Conservation (phyloP, 2,329 filamentous ascomycete species). For the Cladobotryum protrusum region DNA sequence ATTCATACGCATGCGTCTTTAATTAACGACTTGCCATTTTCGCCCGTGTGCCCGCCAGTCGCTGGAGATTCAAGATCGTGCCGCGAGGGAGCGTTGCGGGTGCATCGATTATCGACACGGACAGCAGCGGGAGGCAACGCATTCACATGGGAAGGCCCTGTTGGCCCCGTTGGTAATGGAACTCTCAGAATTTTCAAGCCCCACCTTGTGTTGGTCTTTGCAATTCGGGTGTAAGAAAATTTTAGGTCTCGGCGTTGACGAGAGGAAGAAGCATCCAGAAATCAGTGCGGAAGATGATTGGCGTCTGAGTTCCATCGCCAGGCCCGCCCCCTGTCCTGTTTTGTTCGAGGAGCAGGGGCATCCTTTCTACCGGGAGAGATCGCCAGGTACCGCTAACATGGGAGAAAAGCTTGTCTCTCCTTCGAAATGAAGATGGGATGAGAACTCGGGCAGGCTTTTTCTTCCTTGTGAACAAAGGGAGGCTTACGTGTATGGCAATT, state of each 20-base stretch:
- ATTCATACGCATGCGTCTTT: too few relatives aligned
- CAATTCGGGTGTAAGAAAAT: neutral
- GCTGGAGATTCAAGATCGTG: neutral
- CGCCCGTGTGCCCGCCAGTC: neutral
- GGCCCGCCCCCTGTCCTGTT: neutral
- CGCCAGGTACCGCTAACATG: constrained; percentile 16
- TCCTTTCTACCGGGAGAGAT: constrained; percentile 13
- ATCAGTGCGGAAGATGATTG: too few relatives aligned
- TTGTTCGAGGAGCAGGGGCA: neutral
- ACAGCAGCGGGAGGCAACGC: neutral
- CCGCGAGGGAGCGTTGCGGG: neutral
- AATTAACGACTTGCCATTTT: neutral
- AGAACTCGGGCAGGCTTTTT: neutral
- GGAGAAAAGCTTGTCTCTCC: neutral
- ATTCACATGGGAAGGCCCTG: constrained; percentile 6
- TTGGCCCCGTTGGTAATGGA: neutral
- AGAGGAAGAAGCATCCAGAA: too few relatives aligned
- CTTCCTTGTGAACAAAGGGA: too few relatives aligned
- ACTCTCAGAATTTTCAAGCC: constrained; percentile 6
- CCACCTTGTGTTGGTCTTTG: constrained; percentile 2
- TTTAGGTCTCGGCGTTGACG: neutral
- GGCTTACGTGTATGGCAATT: too few relatives aligned
- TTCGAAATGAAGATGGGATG: neutral
- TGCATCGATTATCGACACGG: neutral
- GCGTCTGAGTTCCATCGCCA: too few relatives aligned